These are phyloP conservation scores for Leptomonas pyrrhocoris DNA, from an alignment of 208 protist species.

Conservation along the genomic window DNA sequence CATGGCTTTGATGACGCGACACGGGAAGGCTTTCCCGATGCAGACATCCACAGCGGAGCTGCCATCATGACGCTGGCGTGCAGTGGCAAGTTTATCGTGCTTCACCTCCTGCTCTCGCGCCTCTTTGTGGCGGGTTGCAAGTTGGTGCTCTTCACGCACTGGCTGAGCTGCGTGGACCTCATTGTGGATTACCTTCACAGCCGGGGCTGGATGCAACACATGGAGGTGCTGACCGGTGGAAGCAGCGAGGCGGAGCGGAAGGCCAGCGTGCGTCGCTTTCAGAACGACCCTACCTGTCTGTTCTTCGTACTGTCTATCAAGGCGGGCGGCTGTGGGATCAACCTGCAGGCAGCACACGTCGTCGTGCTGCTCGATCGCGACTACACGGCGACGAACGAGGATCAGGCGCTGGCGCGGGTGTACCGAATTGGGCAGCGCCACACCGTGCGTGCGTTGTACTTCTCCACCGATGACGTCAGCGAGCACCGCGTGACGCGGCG, in stretches of 20 bases:
- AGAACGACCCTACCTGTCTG: slow-evolving; percentile 78
- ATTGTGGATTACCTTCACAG: slow-evolving; percentile 89
- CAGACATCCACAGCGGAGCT: slow-evolving; percentile 43
- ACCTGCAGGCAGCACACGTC: slow-evolving; percentile 95
- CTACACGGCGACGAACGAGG: slow-evolving; percentile 96
- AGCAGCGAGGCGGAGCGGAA: slow-evolving; percentile 68
- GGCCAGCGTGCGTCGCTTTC: slow-evolving; percentile 88
- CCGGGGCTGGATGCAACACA: slow-evolving; percentile 38
- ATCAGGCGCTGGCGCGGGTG: slow-evolving; percentile 96
- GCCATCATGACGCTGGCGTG: slow-evolving; percentile 42
- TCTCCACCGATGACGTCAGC: slow-evolving; percentile 86
- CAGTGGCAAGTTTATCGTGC: slow-evolving; percentile 94
- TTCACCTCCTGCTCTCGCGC: slow-evolving; percentile 79
- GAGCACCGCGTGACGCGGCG: slow-evolving; percentile 48
- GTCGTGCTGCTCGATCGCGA: slow-evolving; percentile 97
- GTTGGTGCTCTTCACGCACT: slow-evolving; percentile 98
- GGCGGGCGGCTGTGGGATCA: slow-evolving; percentile 98
- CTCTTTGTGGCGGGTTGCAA: slow-evolving; percentile 59
- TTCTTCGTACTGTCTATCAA: slow-evolving; percentile 96
- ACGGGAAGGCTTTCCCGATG: not conserved
- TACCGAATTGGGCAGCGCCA: slow-evolving; percentile 98
- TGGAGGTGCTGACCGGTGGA: slow-evolving; percentile 68
- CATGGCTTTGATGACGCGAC: slow-evolving; percentile 22
- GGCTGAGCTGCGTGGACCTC: slow-evolving; percentile 95
- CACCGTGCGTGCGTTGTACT: slow-evolving; percentile 93